These are phyloP conservation scores for Dryas alaskensis DNA, from an alignment of 306 rosid genomes.

Conservation along the genomic window DNA sequence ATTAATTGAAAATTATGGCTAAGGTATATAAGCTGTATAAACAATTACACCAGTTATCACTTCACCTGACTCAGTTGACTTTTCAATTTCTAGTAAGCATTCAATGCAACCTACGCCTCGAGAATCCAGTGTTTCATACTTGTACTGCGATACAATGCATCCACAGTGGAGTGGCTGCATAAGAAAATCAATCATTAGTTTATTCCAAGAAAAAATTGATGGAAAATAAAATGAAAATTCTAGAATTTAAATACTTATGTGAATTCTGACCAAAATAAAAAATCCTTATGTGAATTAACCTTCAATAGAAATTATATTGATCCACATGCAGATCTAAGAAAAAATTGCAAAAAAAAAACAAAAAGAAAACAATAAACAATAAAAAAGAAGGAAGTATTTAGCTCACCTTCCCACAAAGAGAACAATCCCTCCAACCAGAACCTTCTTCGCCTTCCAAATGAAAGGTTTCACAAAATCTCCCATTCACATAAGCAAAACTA, in stretches of 20 bases:
- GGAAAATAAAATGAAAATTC: not conserved
- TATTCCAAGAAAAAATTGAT: not conserved
- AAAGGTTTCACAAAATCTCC: constrained; percentile 28
- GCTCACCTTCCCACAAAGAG: constrained; percentile 31
- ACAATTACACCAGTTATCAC: constrained; percentile 14
- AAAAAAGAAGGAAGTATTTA: not conserved
- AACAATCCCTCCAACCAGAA: constrained; percentile 37
- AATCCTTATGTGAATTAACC: not conserved
- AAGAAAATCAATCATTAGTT: constrained; percentile 3
- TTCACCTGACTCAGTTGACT: constrained; percentile 5
- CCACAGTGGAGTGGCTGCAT: constrained; percentile 35
- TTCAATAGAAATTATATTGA: not conserved
- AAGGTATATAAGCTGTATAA: not conserved
- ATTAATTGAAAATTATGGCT: too few species aligned
- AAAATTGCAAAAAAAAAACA: not conserved
- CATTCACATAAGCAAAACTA: constrained; percentile 24
- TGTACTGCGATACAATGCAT: constrained; percentile 25
- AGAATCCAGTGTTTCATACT: not conserved
- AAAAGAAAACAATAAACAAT: not conserved
- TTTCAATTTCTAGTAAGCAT: constrained; percentile 17
- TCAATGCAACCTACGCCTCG: constrained; percentile 30
- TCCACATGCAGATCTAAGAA: not conserved
- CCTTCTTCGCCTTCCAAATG: constrained; percentile 3
- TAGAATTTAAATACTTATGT: not conserved
- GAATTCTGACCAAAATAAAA: too few species aligned